Conservation (phyloP, 2,329 filamentous ascomycete genomes). For the Zarea fungicola region DNA sequence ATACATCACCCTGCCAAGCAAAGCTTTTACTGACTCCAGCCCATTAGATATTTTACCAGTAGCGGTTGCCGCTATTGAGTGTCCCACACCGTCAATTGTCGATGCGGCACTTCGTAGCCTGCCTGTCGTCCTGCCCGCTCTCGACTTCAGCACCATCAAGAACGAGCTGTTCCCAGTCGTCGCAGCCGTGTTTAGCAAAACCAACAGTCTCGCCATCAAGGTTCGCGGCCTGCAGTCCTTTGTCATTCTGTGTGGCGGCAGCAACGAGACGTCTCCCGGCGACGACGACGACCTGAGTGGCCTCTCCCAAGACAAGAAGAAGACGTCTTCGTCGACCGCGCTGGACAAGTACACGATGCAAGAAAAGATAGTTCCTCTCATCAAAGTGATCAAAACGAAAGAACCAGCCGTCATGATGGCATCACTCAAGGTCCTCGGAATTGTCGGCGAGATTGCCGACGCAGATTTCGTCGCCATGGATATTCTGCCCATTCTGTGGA, state of each 20-base stretch:
- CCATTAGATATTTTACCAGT: constrained; percentile 76
- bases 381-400: constrained; percentile 94
- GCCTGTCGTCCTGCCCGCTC: constrained; percentile 72
- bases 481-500: constrained; percentile 84
- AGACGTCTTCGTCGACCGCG: constrained; percentile 65
- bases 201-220: constrained; percentile 91
- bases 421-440: constrained; percentile 74
- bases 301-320: constrained; percentile 54
- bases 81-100: constrained; percentile 80
- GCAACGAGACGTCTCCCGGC: constrained; percentile 41
- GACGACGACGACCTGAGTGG: constrained; percentile 74
- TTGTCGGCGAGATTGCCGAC: constrained; percentile 78
- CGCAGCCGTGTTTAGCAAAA: constrained; percentile 84
- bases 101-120: constrained; percentile 79
- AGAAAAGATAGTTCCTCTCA: constrained; percentile 87
- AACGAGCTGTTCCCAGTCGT: constrained; percentile 94
- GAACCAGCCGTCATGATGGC: constrained; percentile 98
- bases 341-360: constrained; percentile 98
- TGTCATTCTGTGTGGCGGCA: constrained; percentile 79
- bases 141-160: constrained; percentile 96
- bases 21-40: constrained; percentile 16
- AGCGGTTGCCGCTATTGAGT: constrained; percentile 77
- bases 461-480: constrained; percentile 90
- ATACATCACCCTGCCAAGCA: constrained; percentile 10
- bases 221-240: constrained; percentile 88